These are phyloP conservation scores for Auriscalpium vulgare DNA, from an alignment of 768 basidiomycete species.

Conservation along the genomic window DNA sequence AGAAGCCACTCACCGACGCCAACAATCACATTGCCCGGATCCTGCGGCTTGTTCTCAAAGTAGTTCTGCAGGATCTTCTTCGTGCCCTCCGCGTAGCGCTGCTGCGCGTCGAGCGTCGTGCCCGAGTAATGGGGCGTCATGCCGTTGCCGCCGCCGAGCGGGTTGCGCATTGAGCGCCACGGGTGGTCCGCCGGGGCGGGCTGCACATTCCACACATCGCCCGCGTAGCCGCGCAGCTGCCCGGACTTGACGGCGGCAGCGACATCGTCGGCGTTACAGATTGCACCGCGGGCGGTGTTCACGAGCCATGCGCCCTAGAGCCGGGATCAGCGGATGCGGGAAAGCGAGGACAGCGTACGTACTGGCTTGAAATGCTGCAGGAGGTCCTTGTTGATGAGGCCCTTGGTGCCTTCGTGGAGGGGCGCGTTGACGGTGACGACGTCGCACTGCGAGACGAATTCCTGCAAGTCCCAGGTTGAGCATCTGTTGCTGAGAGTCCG, in stretches of 20 bases:
- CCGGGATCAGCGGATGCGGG: slow-evolving; percentile 24
- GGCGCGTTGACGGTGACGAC: slow-evolving; percentile 51
- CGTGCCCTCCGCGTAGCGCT: slow-evolving; percentile 31
- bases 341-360: slow-evolving; percentile 2
- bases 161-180: slow-evolving; percentile 78
- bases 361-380: slow-evolving; percentile 78
- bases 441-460: slow-evolving; percentile 44
- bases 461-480: not conserved
- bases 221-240: slow-evolving; percentile 41
- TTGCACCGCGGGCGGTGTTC: slow-evolving; percentile 89
- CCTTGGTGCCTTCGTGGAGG: not conserved
- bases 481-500: not conserved
- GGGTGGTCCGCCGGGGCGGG: slow-evolving; percentile 80
- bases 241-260: slow-evolving; percentile 69
- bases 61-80: slow-evolving; percentile 23
- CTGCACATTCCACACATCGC: slow-evolving; percentile 36
- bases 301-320: slow-evolving; percentile 75
- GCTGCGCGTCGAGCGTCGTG: slow-evolving; percentile 78
- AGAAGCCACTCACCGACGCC: slow-evolving; percentile 19
- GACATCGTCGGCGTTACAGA: slow-evolving; percentile 77
- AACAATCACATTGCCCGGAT: slow-evolving; percentile 34
- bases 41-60: slow-evolving; percentile 26
- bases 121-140: not conserved
- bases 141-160: slow-evolving; percentile 52
- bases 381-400: slow-evolving; percentile 23